These are phyloP conservation scores for Melaleuca quinquenervia DNA, from an alignment of 345 rosid genomes.

Conservation along the genomic window DNA sequence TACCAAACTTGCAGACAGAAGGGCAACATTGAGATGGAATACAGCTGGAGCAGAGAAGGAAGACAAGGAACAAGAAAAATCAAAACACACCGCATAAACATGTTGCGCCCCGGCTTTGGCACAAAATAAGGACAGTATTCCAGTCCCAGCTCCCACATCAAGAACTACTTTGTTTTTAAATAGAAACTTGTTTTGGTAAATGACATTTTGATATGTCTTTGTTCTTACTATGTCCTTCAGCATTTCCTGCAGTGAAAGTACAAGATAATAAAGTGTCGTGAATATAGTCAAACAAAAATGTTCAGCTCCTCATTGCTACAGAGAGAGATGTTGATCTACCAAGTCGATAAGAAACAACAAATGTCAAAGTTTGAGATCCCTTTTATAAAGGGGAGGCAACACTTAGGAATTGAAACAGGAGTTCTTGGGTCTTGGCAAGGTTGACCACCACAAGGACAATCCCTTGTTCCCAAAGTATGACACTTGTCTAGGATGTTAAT, in stretches of 20 bases:
- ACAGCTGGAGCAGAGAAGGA: background rate
- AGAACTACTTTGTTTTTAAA: slow-evolving; percentile 86
- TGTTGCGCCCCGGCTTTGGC: slow-evolving; percentile 95
- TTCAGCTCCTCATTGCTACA: background rate
- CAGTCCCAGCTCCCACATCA: slow-evolving; percentile 99
- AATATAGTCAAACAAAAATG: background rate
- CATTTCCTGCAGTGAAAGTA: slow-evolving; percentile 71
- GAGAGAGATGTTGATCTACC: background rate
- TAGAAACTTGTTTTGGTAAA: slow-evolving; percentile 83
- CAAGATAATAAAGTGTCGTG: background rate
- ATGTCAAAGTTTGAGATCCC: background rate
- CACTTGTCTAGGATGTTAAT: background rate
- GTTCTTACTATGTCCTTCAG: slow-evolving; percentile 92
- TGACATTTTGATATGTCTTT: slow-evolving; percentile 90
- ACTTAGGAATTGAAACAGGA: background rate
- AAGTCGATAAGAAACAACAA: background rate
- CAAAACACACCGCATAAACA: slow-evolving; percentile 68
- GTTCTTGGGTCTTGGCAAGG: background rate
- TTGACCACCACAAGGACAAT: background rate
- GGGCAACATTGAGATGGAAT: background rate
- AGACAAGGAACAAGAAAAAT: background rate
- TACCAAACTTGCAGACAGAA: background rate
- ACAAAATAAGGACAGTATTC: slow-evolving; percentile 91
- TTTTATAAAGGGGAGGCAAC: background rate
- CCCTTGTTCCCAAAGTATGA: background rate